Conservation (phyloP, 768 basidiomycete species). For the Hydnomerulius pinastri region DNA sequence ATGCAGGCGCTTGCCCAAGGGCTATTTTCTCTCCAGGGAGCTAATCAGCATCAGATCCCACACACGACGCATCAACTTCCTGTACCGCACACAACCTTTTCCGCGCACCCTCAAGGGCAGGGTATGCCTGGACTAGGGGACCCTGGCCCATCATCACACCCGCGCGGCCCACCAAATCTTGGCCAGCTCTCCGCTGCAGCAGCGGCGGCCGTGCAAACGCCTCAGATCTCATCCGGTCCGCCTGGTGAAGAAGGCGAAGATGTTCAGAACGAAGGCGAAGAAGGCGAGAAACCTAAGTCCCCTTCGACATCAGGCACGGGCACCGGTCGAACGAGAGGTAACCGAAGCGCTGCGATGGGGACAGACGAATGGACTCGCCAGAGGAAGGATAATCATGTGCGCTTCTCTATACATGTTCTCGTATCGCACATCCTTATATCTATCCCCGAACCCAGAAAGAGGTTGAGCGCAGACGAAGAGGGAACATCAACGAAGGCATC, state of each 20-base stretch:
- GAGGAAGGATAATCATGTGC: constrained; percentile 80
- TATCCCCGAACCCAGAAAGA: constrained; percentile 71
- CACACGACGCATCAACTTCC: constrained; percentile 21
- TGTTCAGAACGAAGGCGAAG: constrained; percentile 28
- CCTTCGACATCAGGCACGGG: constrained; percentile 30
- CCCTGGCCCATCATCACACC: constrained; percentile 73
- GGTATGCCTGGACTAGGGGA: constrained; percentile 59
- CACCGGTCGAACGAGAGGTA: constrained; percentile 48
- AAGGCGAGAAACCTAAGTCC: constrained; percentile 23
- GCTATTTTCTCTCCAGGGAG: constrained; percentile 26
- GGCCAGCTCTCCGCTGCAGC: constrained; percentile 54
- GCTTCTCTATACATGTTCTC: constrained; percentile 23
- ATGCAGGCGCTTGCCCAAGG: constrained; percentile 55
- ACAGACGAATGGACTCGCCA: constrained; percentile 80
- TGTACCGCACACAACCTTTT: constrained; percentile 43
- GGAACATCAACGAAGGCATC: constrained; percentile 97
- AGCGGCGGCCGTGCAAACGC: constrained; percentile 48
- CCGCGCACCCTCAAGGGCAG: constrained; percentile 25
- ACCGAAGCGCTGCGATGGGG: constrained; percentile 63
- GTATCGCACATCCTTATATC: constrained; percentile 1
- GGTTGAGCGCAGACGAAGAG: constrained; percentile 91
- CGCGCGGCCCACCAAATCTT: constrained; percentile 64
- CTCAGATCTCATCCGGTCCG: constrained; percentile 16
- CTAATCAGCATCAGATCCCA: constrained; percentile 35
- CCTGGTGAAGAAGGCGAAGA: constrained; percentile 24